A percentile compares a stretch with the other conserved stretches of the same genome.
phyloP scores from a whole-genome alignment of 371 early-diverging fungal genomes.

The Mucor piriformis region DNA sequence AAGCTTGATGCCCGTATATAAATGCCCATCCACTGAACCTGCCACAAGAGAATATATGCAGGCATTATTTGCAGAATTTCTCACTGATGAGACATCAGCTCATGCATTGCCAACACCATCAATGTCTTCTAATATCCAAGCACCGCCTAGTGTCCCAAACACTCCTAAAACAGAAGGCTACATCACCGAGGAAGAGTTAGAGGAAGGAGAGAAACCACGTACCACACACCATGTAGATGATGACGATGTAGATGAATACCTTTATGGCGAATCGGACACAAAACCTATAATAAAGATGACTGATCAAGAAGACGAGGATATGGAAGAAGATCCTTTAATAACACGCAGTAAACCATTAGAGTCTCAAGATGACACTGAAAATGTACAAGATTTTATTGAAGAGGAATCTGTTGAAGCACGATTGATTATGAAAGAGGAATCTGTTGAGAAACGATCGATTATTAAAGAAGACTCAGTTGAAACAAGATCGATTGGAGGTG shows the following conservation, averaged over 20 bases:
- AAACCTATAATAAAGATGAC: background rate
- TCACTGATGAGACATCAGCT: constrained; percentile 5
- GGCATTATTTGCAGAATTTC: constrained; percentile 34
- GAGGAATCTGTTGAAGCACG: background rate
- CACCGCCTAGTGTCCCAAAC: background rate
- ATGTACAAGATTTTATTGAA: background rate
- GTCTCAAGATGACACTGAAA: constrained; percentile 1
- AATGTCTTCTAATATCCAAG: constrained; percentile 2
- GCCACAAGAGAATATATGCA: constrained; percentile 32
- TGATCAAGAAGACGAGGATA: background rate
- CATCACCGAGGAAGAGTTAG: background rate
- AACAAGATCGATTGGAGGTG: background rate
- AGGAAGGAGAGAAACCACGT: background rate
- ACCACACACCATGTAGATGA: constrained; percentile 10
- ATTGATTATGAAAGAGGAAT: background rate
- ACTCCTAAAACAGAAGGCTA: constrained; percentile 1
- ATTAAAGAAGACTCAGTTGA: too few species aligned
- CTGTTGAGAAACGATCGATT: background rate
- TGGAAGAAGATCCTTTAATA: background rate
- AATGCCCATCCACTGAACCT: constrained; percentile 34
- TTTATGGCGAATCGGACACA: constrained; percentile 36
- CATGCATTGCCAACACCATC: constrained; percentile 5
- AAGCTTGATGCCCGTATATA: constrained; percentile 39
- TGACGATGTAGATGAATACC: constrained; percentile 37
- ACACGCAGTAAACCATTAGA: background rate